phyloP scores from a whole-genome alignment of 1,284 basidiomycete species.

The Trametes pubescens region DNA sequence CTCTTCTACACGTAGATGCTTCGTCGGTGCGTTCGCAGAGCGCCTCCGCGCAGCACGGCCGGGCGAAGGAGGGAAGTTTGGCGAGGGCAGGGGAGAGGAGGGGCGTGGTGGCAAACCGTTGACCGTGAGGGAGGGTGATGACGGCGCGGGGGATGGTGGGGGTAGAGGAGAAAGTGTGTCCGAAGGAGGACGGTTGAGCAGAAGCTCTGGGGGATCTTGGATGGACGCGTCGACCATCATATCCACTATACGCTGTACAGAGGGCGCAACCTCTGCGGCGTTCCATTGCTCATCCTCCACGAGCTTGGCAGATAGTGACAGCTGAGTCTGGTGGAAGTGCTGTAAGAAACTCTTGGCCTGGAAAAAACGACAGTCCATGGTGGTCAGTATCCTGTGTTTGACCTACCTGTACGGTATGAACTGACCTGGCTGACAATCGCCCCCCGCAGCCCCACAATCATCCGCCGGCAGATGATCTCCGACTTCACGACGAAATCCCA shows the following conservation, averaged over 20 bases:
- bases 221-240: conserved; percentile 85
- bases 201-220: conserved; percentile 77
- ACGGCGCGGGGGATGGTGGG: conserved; percentile 32
- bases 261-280: conserved; percentile 76
- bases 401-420: conserved; percentile 9
- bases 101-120: conserved; percentile 35
- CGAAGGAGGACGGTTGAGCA: conserved; percentile 40
- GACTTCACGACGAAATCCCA: conserved; percentile 92
- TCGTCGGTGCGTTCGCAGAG: conserved; percentile 52
- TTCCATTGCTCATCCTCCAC: conserved; percentile 94
- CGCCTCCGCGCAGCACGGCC: conserved; percentile 41
- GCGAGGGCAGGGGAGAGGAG: conserved; percentile 43
- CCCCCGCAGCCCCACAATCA: conserved; percentile 92
- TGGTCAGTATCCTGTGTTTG: not conserved
- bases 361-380: not conserved
- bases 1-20: conserved; percentile 86
- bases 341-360: conserved; percentile 91
- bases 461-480: conserved; percentile 85
- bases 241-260: conserved; percentile 77
- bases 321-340: conserved; percentile 84
- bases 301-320: conserved; percentile 85
- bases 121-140: conserved; percentile 36
- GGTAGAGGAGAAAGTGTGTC: conserved; percentile 35
- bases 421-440: conserved; percentile 76
- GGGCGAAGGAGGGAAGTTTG: conserved; percentile 34